Conservation (phyloP, 164 flowering plant species). For the Tetracentron sinense region DNA sequence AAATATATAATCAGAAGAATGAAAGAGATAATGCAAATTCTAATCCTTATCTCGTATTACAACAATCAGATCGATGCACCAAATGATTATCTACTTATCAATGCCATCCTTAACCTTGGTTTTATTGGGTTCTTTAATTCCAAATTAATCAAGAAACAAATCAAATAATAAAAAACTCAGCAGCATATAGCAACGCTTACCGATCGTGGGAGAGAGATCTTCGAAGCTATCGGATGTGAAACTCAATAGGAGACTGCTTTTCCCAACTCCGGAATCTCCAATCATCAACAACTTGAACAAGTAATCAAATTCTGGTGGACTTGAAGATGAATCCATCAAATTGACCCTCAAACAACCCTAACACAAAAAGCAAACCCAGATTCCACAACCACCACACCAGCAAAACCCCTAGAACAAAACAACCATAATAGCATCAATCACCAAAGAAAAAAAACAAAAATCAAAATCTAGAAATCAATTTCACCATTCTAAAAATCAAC, state of each 20-base stretch:
- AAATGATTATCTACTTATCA: no score
- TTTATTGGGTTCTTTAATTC: no score
- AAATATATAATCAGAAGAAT: no score
- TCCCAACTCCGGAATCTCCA: slow-evolving; percentile 83
- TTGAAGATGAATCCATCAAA: slow-evolving; percentile 26
- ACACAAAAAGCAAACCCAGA: not conserved
- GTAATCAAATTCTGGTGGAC: slow-evolving; percentile 56
- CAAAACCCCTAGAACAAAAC: not conserved
- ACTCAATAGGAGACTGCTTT: slow-evolving; percentile 69
- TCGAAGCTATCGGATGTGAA: slow-evolving; percentile 65
- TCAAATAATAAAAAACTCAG: not conserved
- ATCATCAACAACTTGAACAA: slow-evolving; percentile 70
- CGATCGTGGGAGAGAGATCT: slow-evolving; percentile 76
- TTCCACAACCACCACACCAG: not conserved
- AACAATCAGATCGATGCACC: no score
- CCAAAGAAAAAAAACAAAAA: not conserved
- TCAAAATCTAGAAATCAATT: no score
- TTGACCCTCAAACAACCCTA: slow-evolving; percentile 5
- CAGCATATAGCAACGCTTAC: slow-evolving; percentile 22
- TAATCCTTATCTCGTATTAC: no score
- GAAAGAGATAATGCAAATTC: no score
- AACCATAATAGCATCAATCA: not conserved
- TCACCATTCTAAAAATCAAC: no score
- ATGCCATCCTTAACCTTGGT: no score
- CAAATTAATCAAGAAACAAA: no score